phyloP scores from a whole-genome alignment of 805 yeast species.

The Isabelozyma gotoi region DNA sequence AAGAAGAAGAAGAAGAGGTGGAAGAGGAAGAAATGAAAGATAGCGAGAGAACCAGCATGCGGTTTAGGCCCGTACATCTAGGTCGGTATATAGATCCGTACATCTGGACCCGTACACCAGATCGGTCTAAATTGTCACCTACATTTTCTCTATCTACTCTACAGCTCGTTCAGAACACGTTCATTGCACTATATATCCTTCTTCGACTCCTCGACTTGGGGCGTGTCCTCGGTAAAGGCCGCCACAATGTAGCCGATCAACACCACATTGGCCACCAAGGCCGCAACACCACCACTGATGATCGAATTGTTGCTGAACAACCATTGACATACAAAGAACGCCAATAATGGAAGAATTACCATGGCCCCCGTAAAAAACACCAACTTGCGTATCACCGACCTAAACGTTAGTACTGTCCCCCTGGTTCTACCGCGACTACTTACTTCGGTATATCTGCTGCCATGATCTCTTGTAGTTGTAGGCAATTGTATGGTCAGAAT shows the following conservation, averaged over 20 bases:
- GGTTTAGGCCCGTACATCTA: too few relatives aligned
- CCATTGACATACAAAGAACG: slow-evolving; percentile 56
- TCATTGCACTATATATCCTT: slow-evolving; percentile 6
- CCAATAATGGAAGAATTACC: slow-evolving; percentile 64
- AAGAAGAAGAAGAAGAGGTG: background rate
- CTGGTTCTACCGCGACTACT: slow-evolving; percentile 10
- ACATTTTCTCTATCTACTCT: too few relatives aligned
- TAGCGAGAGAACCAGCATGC: too few relatives aligned
- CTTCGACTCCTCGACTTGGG: slow-evolving; percentile 20
- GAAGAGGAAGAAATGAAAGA: too few relatives aligned
- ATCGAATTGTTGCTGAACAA: slow-evolving; percentile 52
- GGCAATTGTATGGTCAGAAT: background rate
- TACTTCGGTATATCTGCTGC: slow-evolving; percentile 45
- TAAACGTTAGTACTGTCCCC: slow-evolving; percentile 17
- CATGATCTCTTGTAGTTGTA: slow-evolving; percentile 13
- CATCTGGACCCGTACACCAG: too few relatives aligned
- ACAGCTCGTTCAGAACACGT: too few relatives aligned
- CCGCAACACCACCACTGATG: slow-evolving; percentile 79
- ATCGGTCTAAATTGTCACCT: too few relatives aligned
- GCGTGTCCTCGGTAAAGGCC: slow-evolving; percentile 68
- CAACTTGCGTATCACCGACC: slow-evolving; percentile 65
- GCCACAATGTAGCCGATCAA: slow-evolving; percentile 69
- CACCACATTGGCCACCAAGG: slow-evolving; percentile 71
- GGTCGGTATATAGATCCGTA: too few relatives aligned
- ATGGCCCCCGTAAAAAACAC: slow-evolving; percentile 74